Evolutionary conservation across 768 basidiomycete genomes (phyloP), one percentile per base, ranked within the genome.

Genomic region (Boletus rufocinnamomeus): DNA sequence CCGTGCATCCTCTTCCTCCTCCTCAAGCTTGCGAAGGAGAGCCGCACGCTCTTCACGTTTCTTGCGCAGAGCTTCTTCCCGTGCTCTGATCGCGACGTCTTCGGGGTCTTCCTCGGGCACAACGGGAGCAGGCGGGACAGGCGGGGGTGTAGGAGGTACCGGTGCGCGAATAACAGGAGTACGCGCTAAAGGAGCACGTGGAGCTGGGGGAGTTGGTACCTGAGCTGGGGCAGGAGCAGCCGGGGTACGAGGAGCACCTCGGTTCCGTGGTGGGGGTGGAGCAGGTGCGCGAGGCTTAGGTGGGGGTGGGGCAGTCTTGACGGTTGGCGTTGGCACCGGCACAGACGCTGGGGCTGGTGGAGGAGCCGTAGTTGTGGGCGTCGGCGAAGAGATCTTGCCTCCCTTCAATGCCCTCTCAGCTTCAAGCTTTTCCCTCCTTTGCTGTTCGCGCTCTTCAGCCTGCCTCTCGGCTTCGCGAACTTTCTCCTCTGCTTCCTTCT

Each of bases 401-500:
- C 82, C 84, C 65, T 82, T 84, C 56, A 84, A 60, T 1, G 84
- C 86, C 69, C 84, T 87, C 73, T 91, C 94, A 37, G 79, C 83
- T 46, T 89, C 90, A 40, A 98, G 70, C 51, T 91, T 79, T 63
- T 91, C 89, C 62, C 77, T 80, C 46, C 96, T 80, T 43, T 83
- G 71, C 50, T 80, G 80, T 66, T 94, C 92, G 56, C 95, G 79
- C 60, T 91, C 91, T 63, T 89, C 88, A 2, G 89, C 88, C 64
- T 90, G 86, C 61, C 81, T 81, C 72, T 97, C 95, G 0, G 93
- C 95, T 49, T 80, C 76, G 56, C 79, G 82, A 0, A 83, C 84
- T 71, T 91, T 93, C 70, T 93, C 91, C 62, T 94, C 95, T 0
- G 95, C 95, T 69, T 97, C 96, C 69, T 83, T 86, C 78, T 89